Conservation (phyloP, 140 eudicot species). For the Ambrosia hybrid region DNA sequence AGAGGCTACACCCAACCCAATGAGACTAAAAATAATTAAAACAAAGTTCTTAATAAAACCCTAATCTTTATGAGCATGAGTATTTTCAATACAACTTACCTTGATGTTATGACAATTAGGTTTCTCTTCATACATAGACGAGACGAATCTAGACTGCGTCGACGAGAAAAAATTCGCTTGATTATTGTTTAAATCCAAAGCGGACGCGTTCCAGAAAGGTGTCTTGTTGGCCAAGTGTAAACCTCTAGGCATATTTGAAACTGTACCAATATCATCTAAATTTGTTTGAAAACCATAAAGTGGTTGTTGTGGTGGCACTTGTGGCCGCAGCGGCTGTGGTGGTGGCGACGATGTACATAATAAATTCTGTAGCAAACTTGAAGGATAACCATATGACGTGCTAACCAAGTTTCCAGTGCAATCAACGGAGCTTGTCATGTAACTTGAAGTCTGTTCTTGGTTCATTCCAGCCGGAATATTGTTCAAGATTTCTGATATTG, state of each 20-base stretch:
- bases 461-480: slow-evolving; percentile 32
- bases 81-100: slow-evolving; percentile 19
- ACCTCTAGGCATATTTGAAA: slow-evolving; percentile 34
- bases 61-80: slow-evolving; percentile 31
- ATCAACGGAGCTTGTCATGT: slow-evolving; percentile 31
- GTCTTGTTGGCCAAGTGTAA: slow-evolving; percentile 35
- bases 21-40: slow-evolving; percentile 25
- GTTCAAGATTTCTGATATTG: slow-evolving; percentile 47
- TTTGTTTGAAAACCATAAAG: slow-evolving; percentile 25
- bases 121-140: slow-evolving; percentile 39
- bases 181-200: slow-evolving; percentile 34
- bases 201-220: slow-evolving; percentile 38
- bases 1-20: no score
- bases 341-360: slow-evolving; percentile 35
- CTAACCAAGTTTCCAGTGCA: slow-evolving; percentile 36
- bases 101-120: slow-evolving; percentile 31
- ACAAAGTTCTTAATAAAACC: slow-evolving; percentile 20
- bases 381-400: slow-evolving; percentile 52
- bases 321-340: slow-evolving; percentile 11
- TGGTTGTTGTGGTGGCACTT: slow-evolving; percentile 26
- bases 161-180: slow-evolving; percentile 36
- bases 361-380: slow-evolving; percentile 57
- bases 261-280: slow-evolving; percentile 26
- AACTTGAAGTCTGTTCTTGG: slow-evolving; percentile 33
- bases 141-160: slow-evolving; percentile 35